These are phyloP conservation scores for Epichloe brachyelytri DNA, from an alignment of 2,329 filamentous ascomycete genomes.

Conservation along the genomic window DNA sequence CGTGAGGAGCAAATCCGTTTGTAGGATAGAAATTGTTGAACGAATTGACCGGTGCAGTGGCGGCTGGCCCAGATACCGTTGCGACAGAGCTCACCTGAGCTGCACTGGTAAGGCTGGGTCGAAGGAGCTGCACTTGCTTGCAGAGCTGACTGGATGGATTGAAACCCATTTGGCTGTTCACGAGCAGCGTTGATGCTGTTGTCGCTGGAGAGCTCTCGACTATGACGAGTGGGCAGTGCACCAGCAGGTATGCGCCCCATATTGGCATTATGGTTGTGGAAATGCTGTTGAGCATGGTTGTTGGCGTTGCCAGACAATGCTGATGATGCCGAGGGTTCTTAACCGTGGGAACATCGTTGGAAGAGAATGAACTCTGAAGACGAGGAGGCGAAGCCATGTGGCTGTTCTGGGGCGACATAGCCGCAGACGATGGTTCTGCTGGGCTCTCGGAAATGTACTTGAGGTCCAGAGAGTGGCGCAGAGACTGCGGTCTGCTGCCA, in stretches of 20 bases:
- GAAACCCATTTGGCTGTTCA: slow-evolving; percentile 36
- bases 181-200: slow-evolving; percentile 25
- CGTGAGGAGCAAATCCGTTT: slow-evolving; percentile 17
- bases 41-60: slow-evolving; percentile 13
- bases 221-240: slow-evolving; percentile 54
- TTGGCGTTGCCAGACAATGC: slow-evolving; percentile 34
- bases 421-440: slow-evolving; percentile 22
- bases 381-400: slow-evolving; percentile 55
- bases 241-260: slow-evolving; percentile 65
- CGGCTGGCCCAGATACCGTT: slow-evolving; percentile 13
- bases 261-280: slow-evolving; percentile 70
- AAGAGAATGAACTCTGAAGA: slow-evolving; percentile 78
- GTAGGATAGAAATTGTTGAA: slow-evolving; percentile 21
- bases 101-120: slow-evolving; percentile 36
- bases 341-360: slow-evolving; percentile 76
- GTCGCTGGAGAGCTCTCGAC: slow-evolving; percentile 53
- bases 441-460: slow-evolving; percentile 36
- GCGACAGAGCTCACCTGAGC: slow-evolving; percentile 15
- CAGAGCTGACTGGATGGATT: slow-evolving; percentile 55
- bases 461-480: slow-evolving; percentile 46
- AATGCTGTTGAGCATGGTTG: slow-evolving; percentile 48
- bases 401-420: slow-evolving; percentile 34
- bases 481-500: slow-evolving; percentile 32
- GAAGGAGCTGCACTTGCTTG: slow-evolving; percentile 70
- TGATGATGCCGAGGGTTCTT: slow-evolving; percentile 48